Base-by-base conservation (phyloP, 306 rosid species). In the Gillenia trifoliata region DNA sequence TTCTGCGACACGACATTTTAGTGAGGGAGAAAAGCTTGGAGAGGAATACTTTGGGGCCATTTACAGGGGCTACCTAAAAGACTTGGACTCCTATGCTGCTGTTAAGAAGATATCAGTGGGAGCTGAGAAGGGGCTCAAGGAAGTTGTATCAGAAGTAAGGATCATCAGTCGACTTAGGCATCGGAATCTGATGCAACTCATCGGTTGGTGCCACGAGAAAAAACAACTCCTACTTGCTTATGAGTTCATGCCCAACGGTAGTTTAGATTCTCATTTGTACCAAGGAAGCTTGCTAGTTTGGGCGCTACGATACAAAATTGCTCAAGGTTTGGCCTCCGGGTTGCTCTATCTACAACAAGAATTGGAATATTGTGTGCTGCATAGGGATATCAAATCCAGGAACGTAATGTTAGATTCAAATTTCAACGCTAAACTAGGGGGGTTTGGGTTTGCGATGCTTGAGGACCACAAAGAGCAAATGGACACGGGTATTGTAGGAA, bases 381-480 rank as follows among this genome's bases (percentile, higher is more conserved):
- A 68, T 0, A 1, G 1, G 7, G 57, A 68, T 45, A 25, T 68
- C 72, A 68, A 68, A 4, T 8, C 72, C 5, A 28, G 72, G 16
- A 68, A 68, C 11, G 57, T 68, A 8, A 45, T 17, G 72, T 17
- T 45, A 25, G 72, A 68, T 68, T 68, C 72, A 0, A 1, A 68
- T 43, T 68, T 68, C 72, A 68, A 43, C 34, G 55, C 71, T 2
- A 66, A 66, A 41, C 71, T 66, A 23, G 15, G 56, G n/a, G 36
- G 16, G 43, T 66, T 38, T 38, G 41, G 11, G 41, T 38, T 8
- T 1, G 41, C 41, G 9, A 38, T 8, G 41, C 41, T 38, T 38
- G 11, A 50, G 7, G 85, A 77, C 23, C 80, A 78, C 19, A 73
- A 54, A 64, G 62, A 75, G 22, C 47, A 54, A 23, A 38, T 38